These are phyloP conservation scores for Hagleromyces aurorensis DNA, from an alignment of 805 yeast genomes.

Conservation along the genomic window DNA sequence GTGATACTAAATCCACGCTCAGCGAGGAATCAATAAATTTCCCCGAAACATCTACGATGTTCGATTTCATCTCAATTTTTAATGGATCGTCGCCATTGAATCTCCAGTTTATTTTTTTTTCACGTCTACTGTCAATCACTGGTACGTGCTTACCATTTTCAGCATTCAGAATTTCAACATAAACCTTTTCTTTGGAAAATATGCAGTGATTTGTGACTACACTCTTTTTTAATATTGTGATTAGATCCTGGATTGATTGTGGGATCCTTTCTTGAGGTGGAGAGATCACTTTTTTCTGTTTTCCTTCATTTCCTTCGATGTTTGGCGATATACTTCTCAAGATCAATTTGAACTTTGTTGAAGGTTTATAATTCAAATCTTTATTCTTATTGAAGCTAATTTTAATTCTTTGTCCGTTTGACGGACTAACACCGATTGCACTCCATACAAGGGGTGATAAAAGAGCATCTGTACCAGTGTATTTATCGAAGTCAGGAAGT, in stretches of 20 bases:
- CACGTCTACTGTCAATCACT: slow-evolving; percentile 3
- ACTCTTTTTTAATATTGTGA: slow-evolving; percentile 4
- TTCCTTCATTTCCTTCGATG: slow-evolving; percentile 2
- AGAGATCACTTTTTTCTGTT: slow-evolving; percentile 1
- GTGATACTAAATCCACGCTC: too few species aligned
- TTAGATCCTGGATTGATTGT: slow-evolving; percentile 4
- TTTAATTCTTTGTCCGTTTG: slow-evolving; percentile 29
- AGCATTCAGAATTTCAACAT: slow-evolving; percentile 12
- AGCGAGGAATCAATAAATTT: too few species aligned
- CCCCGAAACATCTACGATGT: too few species aligned
- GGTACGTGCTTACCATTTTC: slow-evolving; percentile 9
- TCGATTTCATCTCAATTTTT: too few species aligned
- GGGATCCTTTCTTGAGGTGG: slow-evolving; percentile 2
- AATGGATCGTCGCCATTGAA: too few species aligned
- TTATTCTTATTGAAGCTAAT: slow-evolving; percentile 35
- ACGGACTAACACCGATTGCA: slow-evolving; percentile 36
- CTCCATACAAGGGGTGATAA: slow-evolving; percentile 42
- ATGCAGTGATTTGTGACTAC: slow-evolving; percentile 14
- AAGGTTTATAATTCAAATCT: not conserved
- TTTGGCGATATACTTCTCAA: slow-evolving; percentile 4
- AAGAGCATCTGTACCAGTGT: slow-evolving; percentile 16
- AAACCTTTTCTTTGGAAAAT: slow-evolving; percentile 6
- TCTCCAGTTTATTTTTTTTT: too few species aligned
- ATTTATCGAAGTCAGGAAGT: too few species aligned
- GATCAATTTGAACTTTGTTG: slow-evolving; percentile 2